Conservation (phyloP, 73 alveolate genomes). For the Tetrahymena malaccensis region DNA sequence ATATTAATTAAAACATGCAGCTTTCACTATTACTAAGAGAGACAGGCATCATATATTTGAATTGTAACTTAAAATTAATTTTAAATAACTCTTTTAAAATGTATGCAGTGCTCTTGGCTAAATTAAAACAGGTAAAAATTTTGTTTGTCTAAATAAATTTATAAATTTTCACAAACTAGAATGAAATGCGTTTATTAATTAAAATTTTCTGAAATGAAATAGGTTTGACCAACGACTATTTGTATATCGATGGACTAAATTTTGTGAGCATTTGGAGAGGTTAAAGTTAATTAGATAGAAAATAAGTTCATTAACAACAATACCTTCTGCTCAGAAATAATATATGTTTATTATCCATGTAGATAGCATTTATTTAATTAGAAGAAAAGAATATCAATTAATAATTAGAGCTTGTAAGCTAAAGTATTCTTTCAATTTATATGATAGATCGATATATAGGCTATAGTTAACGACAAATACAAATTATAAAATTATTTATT, state of each 20-base stretch:
- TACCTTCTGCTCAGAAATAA: too few species aligned
- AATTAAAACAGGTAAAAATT: neutral
- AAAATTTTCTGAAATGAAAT: neutral
- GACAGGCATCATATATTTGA: neutral
- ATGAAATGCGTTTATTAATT: neutral
- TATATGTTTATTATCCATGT: too few species aligned
- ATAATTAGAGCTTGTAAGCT: too few species aligned
- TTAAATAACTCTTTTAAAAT: neutral
- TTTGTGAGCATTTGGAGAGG: neutral
- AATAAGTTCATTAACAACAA: too few species aligned
- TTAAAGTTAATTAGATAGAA: neutral
- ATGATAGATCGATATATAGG: too few species aligned
- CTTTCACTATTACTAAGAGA: neutral
- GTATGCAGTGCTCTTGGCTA: neutral
- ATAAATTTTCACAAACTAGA: neutral
- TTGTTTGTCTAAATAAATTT: too few species aligned
- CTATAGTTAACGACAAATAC: too few species aligned
- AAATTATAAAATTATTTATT: too few species aligned
- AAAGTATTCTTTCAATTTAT: too few species aligned
- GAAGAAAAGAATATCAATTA: too few species aligned
- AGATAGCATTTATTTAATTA: too few species aligned
- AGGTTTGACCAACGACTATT: neutral
- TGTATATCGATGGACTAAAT: neutral
- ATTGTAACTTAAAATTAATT: neutral
- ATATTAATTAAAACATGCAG: neutral